phyloP scores from a whole-genome alignment of 2,329 filamentous ascomycete species.

The Arthrobotrys entomopaga region DNA sequence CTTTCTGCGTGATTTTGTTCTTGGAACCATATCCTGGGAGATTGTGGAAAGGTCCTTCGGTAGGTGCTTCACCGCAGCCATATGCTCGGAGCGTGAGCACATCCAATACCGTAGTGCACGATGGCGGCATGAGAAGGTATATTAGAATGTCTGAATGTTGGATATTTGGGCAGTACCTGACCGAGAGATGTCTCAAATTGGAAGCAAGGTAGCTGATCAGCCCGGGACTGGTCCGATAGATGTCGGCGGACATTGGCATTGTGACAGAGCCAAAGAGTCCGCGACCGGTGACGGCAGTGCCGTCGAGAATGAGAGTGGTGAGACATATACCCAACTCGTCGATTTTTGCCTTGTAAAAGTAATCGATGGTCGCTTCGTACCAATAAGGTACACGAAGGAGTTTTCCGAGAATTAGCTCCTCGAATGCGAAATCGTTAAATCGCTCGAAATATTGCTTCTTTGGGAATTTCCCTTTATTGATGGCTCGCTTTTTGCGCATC shows the following conservation, averaged over 20 bases:
- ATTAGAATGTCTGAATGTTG: conserved; percentile 50
- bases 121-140: conserved; percentile 37
- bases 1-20: conserved; percentile 34
- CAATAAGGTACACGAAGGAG: conserved; percentile 40
- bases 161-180: conserved; percentile 41
- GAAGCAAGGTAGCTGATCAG: conserved; percentile 23
- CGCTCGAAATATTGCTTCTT: conserved; percentile 31
- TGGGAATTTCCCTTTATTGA: conserved; percentile 17
- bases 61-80: conserved; percentile 39
- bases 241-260: conserved; percentile 16
- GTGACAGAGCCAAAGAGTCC: conserved; percentile 44
- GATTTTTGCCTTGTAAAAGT: conserved; percentile 6
- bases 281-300: conserved; percentile 45
- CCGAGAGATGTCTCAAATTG: conserved; percentile 22
- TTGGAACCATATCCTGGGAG: conserved; percentile 50
- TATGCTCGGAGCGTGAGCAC: conserved; percentile 21
- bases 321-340: conserved; percentile 4
- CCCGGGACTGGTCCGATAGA: conserved; percentile 37
- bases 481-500: conserved; percentile 6
- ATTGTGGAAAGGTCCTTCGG: conserved; percentile 49
- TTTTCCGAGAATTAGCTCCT: conserved; percentile 36
- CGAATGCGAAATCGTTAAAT: conserved; percentile 44
- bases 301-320: conserved; percentile 34
- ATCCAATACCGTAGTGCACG: neutral
- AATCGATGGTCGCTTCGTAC: conserved; percentile 27